Percentiles rank a stretch among this genome's conserved stretches.
Evolutionary conservation across 1,139 yeast genomes (phyloP).

Genomic region (Taphrina flavorubra): DNA sequence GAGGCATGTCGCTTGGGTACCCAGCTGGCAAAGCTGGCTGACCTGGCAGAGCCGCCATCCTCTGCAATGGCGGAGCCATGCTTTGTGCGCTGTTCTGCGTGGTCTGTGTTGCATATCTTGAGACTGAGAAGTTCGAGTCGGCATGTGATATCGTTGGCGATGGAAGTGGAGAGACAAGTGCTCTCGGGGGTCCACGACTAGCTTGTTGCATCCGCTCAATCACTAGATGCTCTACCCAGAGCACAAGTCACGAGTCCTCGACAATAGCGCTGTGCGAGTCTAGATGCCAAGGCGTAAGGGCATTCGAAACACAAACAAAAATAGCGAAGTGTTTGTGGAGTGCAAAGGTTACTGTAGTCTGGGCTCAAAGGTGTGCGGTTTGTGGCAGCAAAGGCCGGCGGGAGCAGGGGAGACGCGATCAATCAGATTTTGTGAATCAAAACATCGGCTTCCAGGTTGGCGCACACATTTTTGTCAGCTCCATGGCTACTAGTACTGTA

Average conservation of each 20-base stretch:
- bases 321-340: background rate
- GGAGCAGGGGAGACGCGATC: background rate
- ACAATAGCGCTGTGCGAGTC: background rate
- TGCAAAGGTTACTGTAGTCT: background rate
- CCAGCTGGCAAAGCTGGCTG: slow-evolving; percentile 7
- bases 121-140: slow-evolving; percentile 27
- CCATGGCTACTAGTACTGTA: too few species aligned
- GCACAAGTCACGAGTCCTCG: background rate
- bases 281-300: background rate
- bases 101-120: slow-evolving; percentile 16
- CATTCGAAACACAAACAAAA: background rate
- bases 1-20: slow-evolving; percentile 3
- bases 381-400: background rate
- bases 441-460: background rate
- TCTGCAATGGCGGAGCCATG: slow-evolving; percentile 18
- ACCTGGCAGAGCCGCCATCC: slow-evolving; percentile 7
- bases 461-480: too few species aligned
- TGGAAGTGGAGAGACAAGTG: slow-evolving; percentile 29
- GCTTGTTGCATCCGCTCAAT: slow-evolving; percentile 18
- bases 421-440: background rate
- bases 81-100: slow-evolving; percentile 3
- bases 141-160: slow-evolving; percentile 24
- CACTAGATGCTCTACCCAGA: background rate
- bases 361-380: background rate
- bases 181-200: slow-evolving; percentile 19